phyloP scores from a whole-genome alignment of 1,284 basidiomycete genomes.

The Athelia sp. region DNA sequence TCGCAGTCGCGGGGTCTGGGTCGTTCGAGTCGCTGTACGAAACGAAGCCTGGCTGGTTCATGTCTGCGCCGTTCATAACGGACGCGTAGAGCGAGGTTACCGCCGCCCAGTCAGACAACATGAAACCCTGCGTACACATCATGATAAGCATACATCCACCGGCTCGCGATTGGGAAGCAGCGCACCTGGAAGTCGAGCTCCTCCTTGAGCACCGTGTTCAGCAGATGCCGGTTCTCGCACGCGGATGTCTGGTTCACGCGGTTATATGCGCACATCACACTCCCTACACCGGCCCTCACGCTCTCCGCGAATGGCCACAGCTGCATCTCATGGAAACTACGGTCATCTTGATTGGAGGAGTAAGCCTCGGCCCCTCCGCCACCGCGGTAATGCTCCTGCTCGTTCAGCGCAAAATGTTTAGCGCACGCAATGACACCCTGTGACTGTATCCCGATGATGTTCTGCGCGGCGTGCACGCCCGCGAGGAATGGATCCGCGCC shows the following conservation, averaged over 20 bases:
- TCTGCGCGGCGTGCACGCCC: constrained; percentile 35
- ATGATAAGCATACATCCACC: no score
- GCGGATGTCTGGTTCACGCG: constrained; percentile 42
- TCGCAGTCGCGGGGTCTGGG: constrained; percentile 12
- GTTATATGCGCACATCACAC: constrained; percentile 44
- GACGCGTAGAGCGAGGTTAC: constrained; percentile 1
- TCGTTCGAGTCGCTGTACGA: constrained; percentile 7
- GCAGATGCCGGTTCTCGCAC: constrained; percentile 39
- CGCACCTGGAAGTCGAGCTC: constrained; percentile 22
- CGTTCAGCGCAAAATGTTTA: constrained; percentile 25
- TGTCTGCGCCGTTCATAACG: constrained; percentile 12
- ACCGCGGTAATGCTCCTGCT: constrained; percentile 31
- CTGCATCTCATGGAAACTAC: constrained; percentile 34
- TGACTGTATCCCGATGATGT: constrained; percentile 23
- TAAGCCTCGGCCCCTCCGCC: constrained; percentile 13
- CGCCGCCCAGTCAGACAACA: constrained; percentile 22
- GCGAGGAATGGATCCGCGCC: constrained; percentile 37
- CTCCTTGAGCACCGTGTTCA: constrained; percentile 46
- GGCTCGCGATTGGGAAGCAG: background rate
- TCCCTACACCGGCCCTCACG: constrained; percentile 40
- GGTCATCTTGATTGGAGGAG: constrained; percentile 39
- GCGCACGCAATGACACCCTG: constrained; percentile 38
- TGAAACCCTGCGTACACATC: constrained; percentile 14
- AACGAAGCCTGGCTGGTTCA: constrained; percentile 21
- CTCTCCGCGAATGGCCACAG: constrained; percentile 38